Evolutionary conservation across 768 basidiomycete genomes (phyloP).

Genomic region (Scleroderma citrinum): DNA sequence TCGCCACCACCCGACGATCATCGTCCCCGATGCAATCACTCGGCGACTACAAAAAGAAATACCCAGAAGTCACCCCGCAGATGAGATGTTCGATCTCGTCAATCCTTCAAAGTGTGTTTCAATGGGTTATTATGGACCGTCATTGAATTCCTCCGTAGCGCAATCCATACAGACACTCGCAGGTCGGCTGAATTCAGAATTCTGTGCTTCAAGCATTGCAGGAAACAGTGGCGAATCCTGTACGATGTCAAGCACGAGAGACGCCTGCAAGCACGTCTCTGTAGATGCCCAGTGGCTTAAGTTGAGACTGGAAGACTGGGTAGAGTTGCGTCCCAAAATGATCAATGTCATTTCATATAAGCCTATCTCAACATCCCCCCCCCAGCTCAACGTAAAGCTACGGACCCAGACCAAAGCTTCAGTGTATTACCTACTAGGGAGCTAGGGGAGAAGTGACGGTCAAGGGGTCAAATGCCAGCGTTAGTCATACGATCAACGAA

Average conservation of each 20-base stretch:
- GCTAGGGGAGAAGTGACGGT: slow-evolving; percentile 93
- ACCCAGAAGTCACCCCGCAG: slow-evolving; percentile 83
- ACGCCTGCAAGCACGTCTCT: slow-evolving; percentile 89
- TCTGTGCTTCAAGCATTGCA: slow-evolving; percentile 75
- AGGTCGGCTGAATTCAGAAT: slow-evolving; percentile 78
- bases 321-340: slow-evolving; percentile 71
- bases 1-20: slow-evolving; percentile 10
- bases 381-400: slow-evolving; percentile 78
- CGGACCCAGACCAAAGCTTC: slow-evolving; percentile 41
- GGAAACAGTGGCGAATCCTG: slow-evolving; percentile 80
- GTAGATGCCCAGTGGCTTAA: slow-evolving; percentile 93
- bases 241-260: slow-evolving; percentile 79
- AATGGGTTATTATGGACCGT: not conserved
- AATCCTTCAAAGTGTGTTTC: slow-evolving; percentile 88
- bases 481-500: slow-evolving; percentile 96
- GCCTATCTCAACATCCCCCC: slow-evolving; percentile 8
- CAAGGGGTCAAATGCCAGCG: slow-evolving; percentile 90
- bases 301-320: slow-evolving; percentile 98
- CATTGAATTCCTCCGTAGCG: slow-evolving; percentile 34
- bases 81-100: slow-evolving; percentile 93
- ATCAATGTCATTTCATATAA: slow-evolving; percentile 17
- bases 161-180: slow-evolving; percentile 73
- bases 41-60: slow-evolving; percentile 86
- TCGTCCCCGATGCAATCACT: slow-evolving; percentile 64
- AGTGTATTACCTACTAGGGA: slow-evolving; percentile 53